Percentiles rank a stretch among this genome's conserved stretches.
Conservation (phyloP, 495 filamentous ascomycete genomes). For the Lichenothelia convexa region DNA sequence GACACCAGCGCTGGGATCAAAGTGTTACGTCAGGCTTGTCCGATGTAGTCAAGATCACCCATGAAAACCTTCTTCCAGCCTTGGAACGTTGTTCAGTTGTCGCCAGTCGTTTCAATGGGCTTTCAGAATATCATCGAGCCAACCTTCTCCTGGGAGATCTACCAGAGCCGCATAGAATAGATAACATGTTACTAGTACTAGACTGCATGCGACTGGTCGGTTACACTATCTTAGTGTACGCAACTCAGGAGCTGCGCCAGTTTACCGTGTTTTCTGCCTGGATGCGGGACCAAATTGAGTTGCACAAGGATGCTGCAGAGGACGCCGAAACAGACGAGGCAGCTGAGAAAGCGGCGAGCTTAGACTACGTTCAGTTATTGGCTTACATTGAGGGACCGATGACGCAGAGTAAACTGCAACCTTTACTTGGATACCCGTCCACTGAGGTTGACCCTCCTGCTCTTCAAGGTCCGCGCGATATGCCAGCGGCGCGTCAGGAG, state of each 20-base stretch:
- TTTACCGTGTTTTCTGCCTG: slow-evolving; percentile 68
- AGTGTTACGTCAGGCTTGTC: slow-evolving; percentile 58
- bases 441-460: too few species aligned
- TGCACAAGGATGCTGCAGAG: slow-evolving; percentile 24
- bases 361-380: slow-evolving; percentile 15
- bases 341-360: slow-evolving; percentile 14
- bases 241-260: slow-evolving; percentile 59
- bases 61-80: slow-evolving; percentile 75
- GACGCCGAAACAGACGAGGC: slow-evolving; percentile 29
- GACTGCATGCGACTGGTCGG: slow-evolving; percentile 39
- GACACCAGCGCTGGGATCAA: slow-evolving; percentile 91
- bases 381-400: slow-evolving; percentile 16
- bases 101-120: slow-evolving; percentile 63
- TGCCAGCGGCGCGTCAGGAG: too few species aligned
- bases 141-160: not conserved
- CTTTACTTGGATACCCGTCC: slow-evolving; percentile 6
- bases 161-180: not conserved
- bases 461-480: too few species aligned
- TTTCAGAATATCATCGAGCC: slow-evolving; percentile 53
- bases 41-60: slow-evolving; percentile 55
- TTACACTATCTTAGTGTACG: slow-evolving; percentile 50
- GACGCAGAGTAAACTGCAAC: slow-evolving; percentile 6
- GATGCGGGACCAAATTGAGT: slow-evolving; percentile 72
- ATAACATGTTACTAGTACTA: not conserved
- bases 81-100: slow-evolving; percentile 70